These are phyloP conservation scores for Lycium barbarum DNA, from an alignment of 257 asterid genomes.

Conservation along the genomic window DNA sequence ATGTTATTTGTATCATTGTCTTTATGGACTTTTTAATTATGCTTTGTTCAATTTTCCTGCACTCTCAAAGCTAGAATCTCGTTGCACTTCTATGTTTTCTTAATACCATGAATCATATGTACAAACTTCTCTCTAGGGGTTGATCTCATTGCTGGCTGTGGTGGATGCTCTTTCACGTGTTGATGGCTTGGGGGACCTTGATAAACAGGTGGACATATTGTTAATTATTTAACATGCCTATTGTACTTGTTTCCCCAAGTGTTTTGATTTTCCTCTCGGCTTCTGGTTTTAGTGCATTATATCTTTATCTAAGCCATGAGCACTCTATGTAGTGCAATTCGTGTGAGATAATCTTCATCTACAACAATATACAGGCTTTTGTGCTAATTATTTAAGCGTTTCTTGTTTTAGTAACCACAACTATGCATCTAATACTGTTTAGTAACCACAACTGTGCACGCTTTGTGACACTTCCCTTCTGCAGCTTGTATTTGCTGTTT, in stretches of 20 bases:
- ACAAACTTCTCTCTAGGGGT: conserved; percentile 59
- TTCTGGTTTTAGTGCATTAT: background rate
- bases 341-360: background rate
- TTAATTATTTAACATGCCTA: background rate
- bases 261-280: background rate
- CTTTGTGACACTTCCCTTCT: conserved; percentile 32
- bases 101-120: conserved; percentile 12
- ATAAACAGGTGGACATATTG: conserved; percentile 70
- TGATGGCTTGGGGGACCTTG: conserved; percentile 63
- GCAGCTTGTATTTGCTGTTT: conserved; percentile 90
- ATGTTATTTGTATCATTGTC: conserved; percentile 1
- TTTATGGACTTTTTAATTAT: background rate
- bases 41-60: background rate
- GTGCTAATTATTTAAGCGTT: conserved; percentile 12
- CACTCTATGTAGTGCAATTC: background rate
- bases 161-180: conserved; percentile 87
- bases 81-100: conserved; percentile 22
- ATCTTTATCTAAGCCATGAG: background rate
- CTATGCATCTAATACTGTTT: conserved; percentile 20
- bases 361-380: conserved; percentile 26
- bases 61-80: conserved; percentile 25
- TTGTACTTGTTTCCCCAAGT: background rate
- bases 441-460: conserved; percentile 25
- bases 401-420: background rate
- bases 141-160: conserved; percentile 89